Evolutionary conservation across 306 rosid species (phyloP), one percentile per base, ranked within the genome.

Genomic region (Malus orientalis): DNA sequence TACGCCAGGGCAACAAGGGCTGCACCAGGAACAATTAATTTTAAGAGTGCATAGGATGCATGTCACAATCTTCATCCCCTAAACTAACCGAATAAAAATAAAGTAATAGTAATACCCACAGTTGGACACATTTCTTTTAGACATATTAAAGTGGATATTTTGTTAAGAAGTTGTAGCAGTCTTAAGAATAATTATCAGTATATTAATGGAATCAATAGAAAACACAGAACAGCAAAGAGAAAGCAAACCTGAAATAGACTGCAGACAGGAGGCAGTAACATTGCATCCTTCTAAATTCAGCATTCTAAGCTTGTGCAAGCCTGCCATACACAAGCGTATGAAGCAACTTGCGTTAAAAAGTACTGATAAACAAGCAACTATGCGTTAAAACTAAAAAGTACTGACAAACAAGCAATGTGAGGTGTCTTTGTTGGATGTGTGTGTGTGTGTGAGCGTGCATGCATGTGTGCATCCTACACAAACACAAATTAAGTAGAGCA

Each of bases 231-330:
- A 54, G 15, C 40, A 64, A 6, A 81, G 45, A 61, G 44, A 67
- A 70, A 67, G 66, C 69, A 54, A 47, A 81, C 96, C 92, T 58
- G 88, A 82, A 76, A 90, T 80, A 68, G 79, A 86, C 66, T 90
- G 87, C 70, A 90, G 76, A 72, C 88, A 86, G 38, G 83, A 81
- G 74, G 85, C 71, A 71, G 92, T 86, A 47, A 90, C 77, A 81
- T 74, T 80, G 86, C 96, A 90, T 54, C 92, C 89, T 81, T 88
- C 96, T 75, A 86, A 59, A 74, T 88, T 87, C 81, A 90, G 80
- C 74, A 80, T 71, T 20, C 76, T 69, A 63, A 90, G 96, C 79
- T 78, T 85, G 68, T 80, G 89, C 89, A 90, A 81, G 71, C 88
- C 96, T 90, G 86, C 64, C 71, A 79, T 32, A 68, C 83, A 82